These are phyloP conservation scores for Mycena filopes DNA, from an alignment of 768 basidiomycete genomes.

Conservation along the genomic window DNA sequence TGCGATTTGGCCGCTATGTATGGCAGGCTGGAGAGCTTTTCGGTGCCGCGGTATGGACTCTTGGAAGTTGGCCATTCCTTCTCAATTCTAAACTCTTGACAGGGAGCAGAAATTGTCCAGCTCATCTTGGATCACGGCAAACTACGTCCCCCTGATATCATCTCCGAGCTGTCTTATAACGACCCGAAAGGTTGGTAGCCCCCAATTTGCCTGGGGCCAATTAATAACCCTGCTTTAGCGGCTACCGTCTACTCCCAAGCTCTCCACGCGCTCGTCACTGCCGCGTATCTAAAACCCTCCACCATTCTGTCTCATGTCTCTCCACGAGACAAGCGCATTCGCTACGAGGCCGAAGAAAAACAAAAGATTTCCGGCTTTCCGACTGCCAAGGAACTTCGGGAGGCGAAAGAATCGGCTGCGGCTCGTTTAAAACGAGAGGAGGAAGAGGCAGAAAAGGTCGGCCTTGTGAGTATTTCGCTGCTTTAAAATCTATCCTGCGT, in stretches of 20 bases:
- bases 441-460: conserved; percentile 77
- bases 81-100: conserved; percentile 11
- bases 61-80: neutral
- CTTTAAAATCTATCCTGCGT: conserved; percentile 21
- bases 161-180: conserved; percentile 58
- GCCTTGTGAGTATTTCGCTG: conserved; percentile 64
- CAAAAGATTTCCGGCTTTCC: conserved; percentile 79
- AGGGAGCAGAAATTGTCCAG: conserved; percentile 84
- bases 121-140: conserved; percentile 88
- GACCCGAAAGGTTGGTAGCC: conserved; percentile 62
- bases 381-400: conserved; percentile 80
- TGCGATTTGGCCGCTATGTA: conserved; percentile 87
- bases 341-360: conserved; percentile 84
- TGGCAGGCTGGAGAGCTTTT: conserved; percentile 77
- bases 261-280: conserved; percentile 76
- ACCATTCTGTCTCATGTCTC: conserved; percentile 82
- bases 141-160: conserved; percentile 78
- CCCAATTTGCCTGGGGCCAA: neutral
- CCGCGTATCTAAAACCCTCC: conserved; percentile 82
- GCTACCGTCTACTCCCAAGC: conserved; percentile 64
- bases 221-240: conserved; percentile 36
- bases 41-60: conserved; percentile 70
- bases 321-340: conserved; percentile 81
- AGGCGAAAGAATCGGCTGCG: conserved; percentile 74
- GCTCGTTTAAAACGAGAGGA: conserved; percentile 75